Evolutionary conservation across 805 yeast genomes (phyloP).

Genomic region (Barnettozyma populi): DNA sequence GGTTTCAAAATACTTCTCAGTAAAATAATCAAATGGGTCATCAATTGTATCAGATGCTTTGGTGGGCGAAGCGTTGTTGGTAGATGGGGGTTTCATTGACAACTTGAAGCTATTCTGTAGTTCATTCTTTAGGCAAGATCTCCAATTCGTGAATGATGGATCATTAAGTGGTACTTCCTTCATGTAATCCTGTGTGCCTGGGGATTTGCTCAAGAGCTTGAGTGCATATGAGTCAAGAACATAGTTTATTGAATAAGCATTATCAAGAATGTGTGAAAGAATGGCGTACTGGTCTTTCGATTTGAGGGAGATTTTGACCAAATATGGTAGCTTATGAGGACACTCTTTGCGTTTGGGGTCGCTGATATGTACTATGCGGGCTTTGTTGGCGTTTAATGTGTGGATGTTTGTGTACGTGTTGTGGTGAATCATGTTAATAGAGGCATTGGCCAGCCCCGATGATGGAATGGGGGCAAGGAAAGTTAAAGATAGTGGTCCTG

Average conservation of each 20-base stretch:
- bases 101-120: slow-evolving; percentile 14
- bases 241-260: slow-evolving; percentile 40
- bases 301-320: slow-evolving; percentile 17
- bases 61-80: slow-evolving; percentile 14
- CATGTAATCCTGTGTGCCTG: not conserved
- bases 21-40: slow-evolving; percentile 26
- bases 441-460: slow-evolving; percentile 11
- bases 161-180: not conserved
- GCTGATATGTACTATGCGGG: slow-evolving; percentile 14
- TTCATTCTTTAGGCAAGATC: not conserved
- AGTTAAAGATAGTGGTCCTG: not conserved
- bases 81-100: slow-evolving; percentile 25
- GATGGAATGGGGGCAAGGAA: slow-evolving; percentile 9
- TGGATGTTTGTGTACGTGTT: slow-evolving; percentile 3
- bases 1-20: slow-evolving; percentile 31
- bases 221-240: slow-evolving; percentile 34
- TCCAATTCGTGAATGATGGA: not conserved
- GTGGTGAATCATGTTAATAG: slow-evolving; percentile 13
- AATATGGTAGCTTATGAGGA: slow-evolving; percentile 2
- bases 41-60: slow-evolving; percentile 11
- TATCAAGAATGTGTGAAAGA: slow-evolving; percentile 6
- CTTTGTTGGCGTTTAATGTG: slow-evolving; percentile 18
- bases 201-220: slow-evolving; percentile 23
- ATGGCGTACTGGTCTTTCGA: slow-evolving; percentile 18
- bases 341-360: not conserved